Percentiles rank a stretch among this genome's conserved stretches.
Conservation (phyloP, 2,329 filamentous ascomycete genomes). For the Xenosphaeropsis pyriputrescens region DNA sequence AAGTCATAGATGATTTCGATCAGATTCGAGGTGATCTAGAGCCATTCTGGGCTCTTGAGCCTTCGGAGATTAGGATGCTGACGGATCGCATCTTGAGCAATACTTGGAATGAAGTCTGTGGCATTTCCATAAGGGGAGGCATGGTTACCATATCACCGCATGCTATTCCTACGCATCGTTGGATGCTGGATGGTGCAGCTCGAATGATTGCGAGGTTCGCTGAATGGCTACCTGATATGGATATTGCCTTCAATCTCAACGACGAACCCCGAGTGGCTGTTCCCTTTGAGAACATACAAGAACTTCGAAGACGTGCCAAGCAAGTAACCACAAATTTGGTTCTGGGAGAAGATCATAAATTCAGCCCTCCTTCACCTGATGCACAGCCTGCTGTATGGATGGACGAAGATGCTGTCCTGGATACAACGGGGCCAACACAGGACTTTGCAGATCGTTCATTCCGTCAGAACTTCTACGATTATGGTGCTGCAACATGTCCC, state of each 20-base stretch:
- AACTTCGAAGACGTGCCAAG: slow-evolving; percentile 1
- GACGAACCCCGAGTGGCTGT: slow-evolving; percentile 33
- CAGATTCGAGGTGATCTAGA: slow-evolving; percentile 16
- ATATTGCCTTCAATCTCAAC: slow-evolving; percentile 33
- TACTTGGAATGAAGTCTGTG: slow-evolving; percentile 15
- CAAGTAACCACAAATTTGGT: slow-evolving; percentile 3
- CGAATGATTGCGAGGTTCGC: slow-evolving; percentile 26
- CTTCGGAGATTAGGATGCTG: slow-evolving; percentile 10
- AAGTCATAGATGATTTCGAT: slow-evolving; percentile 18
- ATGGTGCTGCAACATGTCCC: slow-evolving; percentile 23
- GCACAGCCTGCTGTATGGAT: slow-evolving; percentile 1
- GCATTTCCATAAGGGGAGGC: slow-evolving; percentile 18
- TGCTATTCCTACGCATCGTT: slow-evolving; percentile 18
- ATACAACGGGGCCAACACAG: background rate
- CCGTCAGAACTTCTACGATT: slow-evolving; percentile 22
- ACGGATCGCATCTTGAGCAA: slow-evolving; percentile 5
- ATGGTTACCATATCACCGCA: slow-evolving; percentile 17
- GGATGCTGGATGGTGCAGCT: slow-evolving; percentile 22
- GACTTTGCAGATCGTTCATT: slow-evolving; percentile 7
- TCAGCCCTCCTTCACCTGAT: slow-evolving; percentile 1
- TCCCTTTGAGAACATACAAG: slow-evolving; percentile 5
- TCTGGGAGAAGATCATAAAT: slow-evolving; percentile 1
- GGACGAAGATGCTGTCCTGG: background rate
- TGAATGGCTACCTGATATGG: slow-evolving; percentile 32
- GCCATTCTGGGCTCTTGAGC: slow-evolving; percentile 17